Percentiles rank a stretch among this genome's conserved stretches.
phyloP scores from a whole-genome alignment of 176 grass and related monocot species.

The Puccinellia tenuiflora region DNA sequence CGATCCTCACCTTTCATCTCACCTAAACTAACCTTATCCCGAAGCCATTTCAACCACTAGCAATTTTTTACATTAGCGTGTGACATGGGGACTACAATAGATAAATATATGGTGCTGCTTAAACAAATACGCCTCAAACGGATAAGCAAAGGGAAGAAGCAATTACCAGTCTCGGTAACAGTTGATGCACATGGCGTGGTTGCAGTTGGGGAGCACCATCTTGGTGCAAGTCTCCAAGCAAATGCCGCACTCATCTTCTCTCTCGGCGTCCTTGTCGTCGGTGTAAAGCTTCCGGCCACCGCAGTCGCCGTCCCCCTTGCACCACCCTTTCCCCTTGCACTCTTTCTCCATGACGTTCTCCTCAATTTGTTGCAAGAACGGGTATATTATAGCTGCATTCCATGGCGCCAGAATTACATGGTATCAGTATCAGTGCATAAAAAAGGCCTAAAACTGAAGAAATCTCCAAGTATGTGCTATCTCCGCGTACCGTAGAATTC shows the following conservation, averaged over 20 bases:
- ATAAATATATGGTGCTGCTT: conserved; percentile 28
- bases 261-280: conserved; percentile 59
- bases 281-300: conserved; percentile 49
- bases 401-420: background rate
- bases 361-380: conserved; percentile 96
- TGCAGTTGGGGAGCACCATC: conserved; percentile 93
- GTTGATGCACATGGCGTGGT: conserved; percentile 94
- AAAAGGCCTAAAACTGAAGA: conserved; percentile 4
- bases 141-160: conserved; percentile 27
- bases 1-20: background rate
- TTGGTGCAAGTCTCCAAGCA: conserved; percentile 93
- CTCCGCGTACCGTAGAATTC: conserved; percentile 75
- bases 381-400: conserved; percentile 87
- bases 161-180: conserved; percentile 93
- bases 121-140: conserved; percentile 14
- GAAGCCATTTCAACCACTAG: conserved; percentile 17
- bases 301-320: conserved; percentile 30
- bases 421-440: background rate
- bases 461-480: background rate
- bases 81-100: conserved; percentile 21
- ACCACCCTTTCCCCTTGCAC: conserved; percentile 60
- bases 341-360: conserved; percentile 63
- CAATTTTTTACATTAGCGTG: conserved; percentile 30
- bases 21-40: background rate
- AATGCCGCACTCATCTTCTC: conserved; percentile 95